Conservation (phyloP, 352 stramenopile genomes). For the Globisporangium lucens region DNA sequence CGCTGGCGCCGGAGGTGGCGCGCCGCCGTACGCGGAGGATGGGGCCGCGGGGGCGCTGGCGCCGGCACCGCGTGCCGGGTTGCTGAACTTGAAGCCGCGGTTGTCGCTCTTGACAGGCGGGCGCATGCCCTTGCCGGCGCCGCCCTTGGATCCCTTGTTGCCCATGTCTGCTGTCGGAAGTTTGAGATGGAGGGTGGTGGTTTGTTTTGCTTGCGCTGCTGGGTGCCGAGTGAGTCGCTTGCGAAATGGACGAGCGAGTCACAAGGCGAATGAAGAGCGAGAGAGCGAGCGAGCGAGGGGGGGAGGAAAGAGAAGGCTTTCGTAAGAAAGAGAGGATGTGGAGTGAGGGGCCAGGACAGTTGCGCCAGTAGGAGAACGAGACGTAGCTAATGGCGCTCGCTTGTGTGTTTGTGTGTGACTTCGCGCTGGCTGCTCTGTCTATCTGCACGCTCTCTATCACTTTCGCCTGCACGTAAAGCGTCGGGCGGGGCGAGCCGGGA, state of each 20-base stretch:
- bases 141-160: conserved; percentile 83
- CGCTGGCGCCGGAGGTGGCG: conserved; percentile 11
- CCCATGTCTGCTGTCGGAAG: conserved; percentile 41
- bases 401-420: neutral
- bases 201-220: neutral
- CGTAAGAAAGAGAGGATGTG: conserved; percentile 20
- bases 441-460: conserved; percentile 6
- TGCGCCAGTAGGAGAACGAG: conserved; percentile 1
- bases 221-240: conserved; percentile 10
- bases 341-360: neutral
- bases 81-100: conserved; percentile 74
- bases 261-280: neutral
- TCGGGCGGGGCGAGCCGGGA: neutral
- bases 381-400: conserved; percentile 8
- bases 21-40: conserved; percentile 23
- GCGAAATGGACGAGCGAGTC: conserved; percentile 5
- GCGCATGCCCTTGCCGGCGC: conserved; percentile 52
- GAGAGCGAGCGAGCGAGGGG: conserved; percentile 1
- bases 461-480: conserved; percentile 13
- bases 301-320: neutral
- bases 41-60: conserved; percentile 73
- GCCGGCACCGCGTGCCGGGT: conserved; percentile 53
- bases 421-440: conserved; percentile 8
- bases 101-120: conserved; percentile 84
- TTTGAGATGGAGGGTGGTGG: neutral